A percentile compares a stretch with the other conserved stretches of the same genome.
Conservation (phyloP, 805 yeast species). For the Candida xiaguanensis region DNA sequence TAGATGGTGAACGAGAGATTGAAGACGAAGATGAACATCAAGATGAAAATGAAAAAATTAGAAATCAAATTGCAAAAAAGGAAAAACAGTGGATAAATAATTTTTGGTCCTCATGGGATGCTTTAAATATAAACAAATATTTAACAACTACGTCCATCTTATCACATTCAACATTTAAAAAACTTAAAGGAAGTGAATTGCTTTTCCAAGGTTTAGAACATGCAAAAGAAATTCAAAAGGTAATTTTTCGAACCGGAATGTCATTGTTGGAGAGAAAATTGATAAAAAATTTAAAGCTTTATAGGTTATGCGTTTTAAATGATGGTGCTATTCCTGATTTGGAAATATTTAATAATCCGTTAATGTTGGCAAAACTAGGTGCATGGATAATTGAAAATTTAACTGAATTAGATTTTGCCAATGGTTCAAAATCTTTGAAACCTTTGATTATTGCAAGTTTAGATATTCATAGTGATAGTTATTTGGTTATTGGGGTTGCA, state of each 20-base stretch:
- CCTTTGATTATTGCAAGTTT: constrained; percentile 87
- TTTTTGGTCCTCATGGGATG: constrained; percentile 61
- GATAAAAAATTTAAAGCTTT: constrained; percentile 74
- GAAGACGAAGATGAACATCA: constrained; percentile 18
- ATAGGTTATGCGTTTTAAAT: constrained; percentile 80
- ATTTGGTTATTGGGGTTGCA: constrained; percentile 84
- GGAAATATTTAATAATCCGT: constrained; percentile 75
- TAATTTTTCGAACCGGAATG: constrained; percentile 82
- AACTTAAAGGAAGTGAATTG: constrained; percentile 45
- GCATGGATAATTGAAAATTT: constrained; percentile 89
- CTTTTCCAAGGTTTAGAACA: constrained; percentile 69
- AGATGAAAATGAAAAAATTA: constrained; percentile 22
- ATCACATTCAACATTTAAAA: constrained; percentile 18
- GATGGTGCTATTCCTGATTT: constrained; percentile 77
- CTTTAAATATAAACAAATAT: constrained; percentile 36
- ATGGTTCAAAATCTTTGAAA: constrained; percentile 42
- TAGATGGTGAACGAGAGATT: background rate
- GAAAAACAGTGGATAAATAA: constrained; percentile 73
- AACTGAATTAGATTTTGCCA: constrained; percentile 63
- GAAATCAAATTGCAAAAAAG: constrained; percentile 32
- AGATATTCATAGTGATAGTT: constrained; percentile 69
- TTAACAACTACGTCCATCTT: constrained; percentile 10
- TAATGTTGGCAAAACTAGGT: constrained; percentile 79
- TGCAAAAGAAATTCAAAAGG: constrained; percentile 81
- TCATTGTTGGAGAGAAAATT: constrained; percentile 81